Evolutionary conservation across 2,329 filamentous ascomycete genomes (phyloP).

Genomic region (Chalaropsis ovoidea): DNA sequence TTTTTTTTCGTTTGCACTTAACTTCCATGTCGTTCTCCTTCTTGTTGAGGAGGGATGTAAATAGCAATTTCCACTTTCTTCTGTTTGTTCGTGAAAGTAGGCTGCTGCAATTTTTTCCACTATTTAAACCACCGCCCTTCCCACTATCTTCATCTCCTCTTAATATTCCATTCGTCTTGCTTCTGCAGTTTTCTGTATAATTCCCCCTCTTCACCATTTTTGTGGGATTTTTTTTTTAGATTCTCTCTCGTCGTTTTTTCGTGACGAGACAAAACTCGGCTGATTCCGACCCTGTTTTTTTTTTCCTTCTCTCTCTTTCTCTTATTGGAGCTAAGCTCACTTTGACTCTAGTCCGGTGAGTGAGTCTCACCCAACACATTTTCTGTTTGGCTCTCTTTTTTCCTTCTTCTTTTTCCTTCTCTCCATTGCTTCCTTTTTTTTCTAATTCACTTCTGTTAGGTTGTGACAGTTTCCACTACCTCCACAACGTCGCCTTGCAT

Average conservation of each 20-base stretch:
- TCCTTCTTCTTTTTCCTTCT: slow-evolving; percentile 13
- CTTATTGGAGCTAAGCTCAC: slow-evolving; percentile 15
- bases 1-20: slow-evolving; percentile 9
- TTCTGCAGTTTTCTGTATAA: background rate
- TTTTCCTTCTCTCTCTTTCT: slow-evolving; percentile 5
- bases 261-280: slow-evolving; percentile 15
- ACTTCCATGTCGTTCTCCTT: background rate
- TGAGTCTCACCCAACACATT: slow-evolving; percentile 17
- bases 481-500: background rate
- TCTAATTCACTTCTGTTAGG: background rate
- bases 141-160: background rate
- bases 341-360: slow-evolving; percentile 11
- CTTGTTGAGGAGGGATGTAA: background rate
- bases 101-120: background rate
- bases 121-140: background rate
- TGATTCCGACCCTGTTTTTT: slow-evolving; percentile 17
- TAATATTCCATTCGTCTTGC: background rate
- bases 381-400: slow-evolving; percentile 21
- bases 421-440: slow-evolving; percentile 24
- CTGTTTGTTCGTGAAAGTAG: background rate
- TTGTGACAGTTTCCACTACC: background rate
- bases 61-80: background rate
- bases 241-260: slow-evolving; percentile 10
- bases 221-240: slow-evolving; percentile 15
- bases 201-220: slow-evolving; percentile 12